These are phyloP conservation scores for Lipomyces yamanashiensis DNA, from an alignment of 805 yeast species.

Conservation along the genomic window DNA sequence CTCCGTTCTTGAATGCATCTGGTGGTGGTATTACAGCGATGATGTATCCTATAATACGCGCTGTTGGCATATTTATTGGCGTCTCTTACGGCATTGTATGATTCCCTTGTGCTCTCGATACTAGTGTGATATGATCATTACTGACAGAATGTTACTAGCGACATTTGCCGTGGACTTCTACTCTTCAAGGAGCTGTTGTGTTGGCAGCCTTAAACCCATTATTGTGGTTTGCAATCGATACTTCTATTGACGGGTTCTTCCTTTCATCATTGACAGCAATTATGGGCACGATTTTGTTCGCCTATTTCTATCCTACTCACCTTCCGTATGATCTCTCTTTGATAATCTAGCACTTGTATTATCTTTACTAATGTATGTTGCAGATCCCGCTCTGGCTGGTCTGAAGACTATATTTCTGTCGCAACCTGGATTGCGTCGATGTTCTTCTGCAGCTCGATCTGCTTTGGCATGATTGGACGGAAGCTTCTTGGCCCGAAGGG, in stretches of 20 bases:
- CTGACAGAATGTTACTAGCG: constrained; percentile 28
- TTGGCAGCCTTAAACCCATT: constrained; percentile 49
- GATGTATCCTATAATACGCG: constrained; percentile 44
- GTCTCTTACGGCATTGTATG: constrained; percentile 46
- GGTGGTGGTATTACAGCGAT: constrained; percentile 31
- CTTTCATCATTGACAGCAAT: constrained; percentile 44
- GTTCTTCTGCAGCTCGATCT: constrained; percentile 46
- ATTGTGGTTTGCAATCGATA: constrained; percentile 49
- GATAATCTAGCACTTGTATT: constrained; percentile 14
- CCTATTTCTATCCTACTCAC: constrained; percentile 37
- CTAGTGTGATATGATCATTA: too few species aligned
- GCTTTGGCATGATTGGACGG: constrained; percentile 49
- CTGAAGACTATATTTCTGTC: constrained; percentile 41
- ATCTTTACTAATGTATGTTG: constrained; percentile 25
- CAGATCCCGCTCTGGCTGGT: constrained; percentile 24
- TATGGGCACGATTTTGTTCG: constrained; percentile 42
- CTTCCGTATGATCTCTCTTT: constrained; percentile 24
- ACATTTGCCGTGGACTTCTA: constrained; percentile 46
- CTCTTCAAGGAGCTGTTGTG: constrained; percentile 45
- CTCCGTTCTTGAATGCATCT: not conserved
- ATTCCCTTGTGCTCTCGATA: not conserved
- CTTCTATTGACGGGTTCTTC: constrained; percentile 46
- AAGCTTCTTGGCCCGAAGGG: constrained; percentile 37
- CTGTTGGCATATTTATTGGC: constrained; percentile 49
- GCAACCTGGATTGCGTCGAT: constrained; percentile 42